Evolutionary conservation across 495 filamentous ascomycete genomes (phyloP).

Genomic region (Neurospora hispaniola): DNA sequence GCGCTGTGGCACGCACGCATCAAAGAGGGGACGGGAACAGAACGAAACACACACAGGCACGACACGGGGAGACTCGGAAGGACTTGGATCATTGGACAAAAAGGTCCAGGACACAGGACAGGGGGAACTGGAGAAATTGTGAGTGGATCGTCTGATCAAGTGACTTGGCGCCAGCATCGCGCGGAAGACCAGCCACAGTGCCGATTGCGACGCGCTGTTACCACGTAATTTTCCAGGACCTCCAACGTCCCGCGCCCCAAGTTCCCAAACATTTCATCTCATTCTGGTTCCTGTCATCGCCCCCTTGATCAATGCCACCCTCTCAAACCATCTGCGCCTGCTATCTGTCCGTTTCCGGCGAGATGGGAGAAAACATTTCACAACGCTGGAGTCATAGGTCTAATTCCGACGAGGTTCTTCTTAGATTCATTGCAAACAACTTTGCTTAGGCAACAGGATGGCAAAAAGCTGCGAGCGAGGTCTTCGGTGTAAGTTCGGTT

Average conservation of each 20-base stretch:
- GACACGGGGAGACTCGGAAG: background rate
- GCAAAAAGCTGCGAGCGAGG: background rate
- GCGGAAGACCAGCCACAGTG: constrained; percentile 11
- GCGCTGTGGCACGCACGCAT: background rate
- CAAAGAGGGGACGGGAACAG: too few relatives aligned
- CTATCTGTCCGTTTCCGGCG: background rate
- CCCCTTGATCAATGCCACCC: background rate
- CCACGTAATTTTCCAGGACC: constrained; percentile 5
- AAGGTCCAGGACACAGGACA: background rate
- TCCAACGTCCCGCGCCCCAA: background rate
- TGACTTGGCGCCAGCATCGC: constrained; percentile 25
- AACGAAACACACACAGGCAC: background rate
- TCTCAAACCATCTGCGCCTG: background rate
- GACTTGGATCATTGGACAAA: background rate
- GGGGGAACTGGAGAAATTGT: background rate
- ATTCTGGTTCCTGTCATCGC: background rate
- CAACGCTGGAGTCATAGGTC: background rate
- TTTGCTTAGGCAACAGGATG: background rate
- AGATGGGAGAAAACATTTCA: background rate
- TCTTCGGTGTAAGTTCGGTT: background rate
- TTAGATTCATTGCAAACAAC: background rate
- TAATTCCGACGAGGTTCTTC: background rate
- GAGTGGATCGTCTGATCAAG: constrained; percentile 8
- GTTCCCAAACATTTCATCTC: background rate
- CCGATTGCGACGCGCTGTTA: constrained; percentile 19